Evolutionary conservation across 148 eudicot genomes (phyloP).

Genomic region (Tetragonia tetragonoides): DNA sequence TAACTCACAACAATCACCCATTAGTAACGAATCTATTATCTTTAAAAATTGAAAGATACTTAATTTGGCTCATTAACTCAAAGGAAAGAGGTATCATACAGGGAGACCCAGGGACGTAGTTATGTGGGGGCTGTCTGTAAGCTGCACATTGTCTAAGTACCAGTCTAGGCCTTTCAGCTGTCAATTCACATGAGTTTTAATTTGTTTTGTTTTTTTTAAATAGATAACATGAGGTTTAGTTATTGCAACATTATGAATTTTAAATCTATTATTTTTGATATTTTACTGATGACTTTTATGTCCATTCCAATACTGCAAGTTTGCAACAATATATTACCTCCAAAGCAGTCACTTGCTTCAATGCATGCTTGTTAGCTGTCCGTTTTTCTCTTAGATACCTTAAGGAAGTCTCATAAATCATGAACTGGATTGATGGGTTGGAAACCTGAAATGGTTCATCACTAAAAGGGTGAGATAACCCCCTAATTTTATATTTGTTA

Average conservation of each 20-base stretch:
- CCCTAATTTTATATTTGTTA: background rate
- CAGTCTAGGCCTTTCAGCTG: too few relatives aligned
- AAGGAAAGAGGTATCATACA: too few relatives aligned
- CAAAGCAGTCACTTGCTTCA: slow-evolving; percentile 56
- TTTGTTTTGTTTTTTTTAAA: background rate
- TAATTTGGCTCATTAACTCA: too few relatives aligned
- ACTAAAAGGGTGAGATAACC: slow-evolving; percentile 3
- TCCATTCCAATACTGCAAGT: background rate
- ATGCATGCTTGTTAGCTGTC: slow-evolving; percentile 42
- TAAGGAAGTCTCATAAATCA: slow-evolving; percentile 80
- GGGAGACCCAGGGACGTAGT: too few relatives aligned
- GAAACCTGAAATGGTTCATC: slow-evolving; percentile 52
- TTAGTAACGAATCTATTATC: too few relatives aligned
- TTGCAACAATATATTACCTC: slow-evolving; percentile 47
- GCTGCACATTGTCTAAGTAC: too few relatives aligned
- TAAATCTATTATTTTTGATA: background rate
- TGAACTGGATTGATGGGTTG: slow-evolving; percentile 96
- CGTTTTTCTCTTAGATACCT: slow-evolving; percentile 62
- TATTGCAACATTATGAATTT: background rate
- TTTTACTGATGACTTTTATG: background rate
- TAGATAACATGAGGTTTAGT: background rate
- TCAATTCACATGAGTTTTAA: too few relatives aligned
- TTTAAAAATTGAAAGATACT: too few relatives aligned
- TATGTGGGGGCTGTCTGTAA: too few relatives aligned
- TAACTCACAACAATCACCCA: too few relatives aligned